Evolutionary conservation across 2,329 filamentous ascomycete genomes (phyloP).

Genomic region (Geoglossum cookeanum): DNA sequence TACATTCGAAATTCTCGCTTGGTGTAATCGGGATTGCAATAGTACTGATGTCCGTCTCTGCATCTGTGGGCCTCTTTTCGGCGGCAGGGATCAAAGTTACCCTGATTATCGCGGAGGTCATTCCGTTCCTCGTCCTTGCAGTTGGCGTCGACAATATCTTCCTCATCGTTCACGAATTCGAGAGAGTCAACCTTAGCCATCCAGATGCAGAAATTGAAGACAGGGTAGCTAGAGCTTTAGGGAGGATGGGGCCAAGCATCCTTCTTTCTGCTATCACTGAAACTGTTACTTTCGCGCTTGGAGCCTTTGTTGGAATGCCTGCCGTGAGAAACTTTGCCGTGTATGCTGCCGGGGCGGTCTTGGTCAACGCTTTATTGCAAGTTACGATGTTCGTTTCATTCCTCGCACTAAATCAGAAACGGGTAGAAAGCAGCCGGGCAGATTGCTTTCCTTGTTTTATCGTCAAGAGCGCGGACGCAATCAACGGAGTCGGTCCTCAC

Average conservation of each 20-base stretch:
- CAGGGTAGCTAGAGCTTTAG: conserved; percentile 70
- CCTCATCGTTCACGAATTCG: conserved; percentile 93
- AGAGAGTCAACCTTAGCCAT: conserved; percentile 80
- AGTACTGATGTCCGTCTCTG: conserved; percentile 90
- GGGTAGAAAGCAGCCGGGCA: conserved; percentile 72
- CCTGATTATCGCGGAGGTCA: conserved; percentile 94
- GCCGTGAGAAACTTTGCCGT: conserved; percentile 94
- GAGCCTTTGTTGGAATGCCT: conserved; percentile 91
- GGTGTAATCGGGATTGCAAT: conserved; percentile 91
- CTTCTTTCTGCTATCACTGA: conserved; percentile 88
- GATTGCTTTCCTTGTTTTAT: conserved; percentile 86
- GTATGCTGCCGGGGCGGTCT: conserved; percentile 86
- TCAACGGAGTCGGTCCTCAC: conserved; percentile 41
- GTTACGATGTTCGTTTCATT: conserved; percentile 95
- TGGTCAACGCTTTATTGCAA: conserved; percentile 93
- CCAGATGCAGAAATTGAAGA: conserved; percentile 77
- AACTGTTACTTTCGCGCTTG: conserved; percentile 80
- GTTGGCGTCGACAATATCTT: conserved; percentile 99
- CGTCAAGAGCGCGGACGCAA: conserved; percentile 49
- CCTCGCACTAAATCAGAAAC: conserved; percentile 72
- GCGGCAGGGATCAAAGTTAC: conserved; percentile 85
- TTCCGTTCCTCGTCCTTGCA: conserved; percentile 88
- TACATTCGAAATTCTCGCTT: conserved; percentile 91
- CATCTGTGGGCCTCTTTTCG: conserved; percentile 88
- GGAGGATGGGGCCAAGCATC: conserved; percentile 92